Evolutionary conservation across 768 basidiomycete species (phyloP).

Genomic region (Kwoniella bestiolae): DNA sequence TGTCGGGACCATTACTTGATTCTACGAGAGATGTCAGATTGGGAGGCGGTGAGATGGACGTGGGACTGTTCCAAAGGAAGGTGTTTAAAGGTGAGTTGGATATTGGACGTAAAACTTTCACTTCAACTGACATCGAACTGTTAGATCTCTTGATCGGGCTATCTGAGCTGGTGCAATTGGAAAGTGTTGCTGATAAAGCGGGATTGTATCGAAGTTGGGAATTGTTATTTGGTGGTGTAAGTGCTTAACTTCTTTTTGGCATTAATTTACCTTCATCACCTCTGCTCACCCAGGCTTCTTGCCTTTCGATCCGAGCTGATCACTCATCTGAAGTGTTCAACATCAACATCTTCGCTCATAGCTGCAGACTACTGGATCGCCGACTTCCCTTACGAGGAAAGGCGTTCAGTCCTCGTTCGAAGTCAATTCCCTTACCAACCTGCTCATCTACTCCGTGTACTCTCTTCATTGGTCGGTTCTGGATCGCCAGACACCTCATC

Average conservation of each 20-base stretch:
- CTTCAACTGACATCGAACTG: neutral
- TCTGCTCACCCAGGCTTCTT: too few relatives aligned
- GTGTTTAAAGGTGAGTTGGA: constrained; percentile 74
- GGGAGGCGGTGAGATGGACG: constrained; percentile 65
- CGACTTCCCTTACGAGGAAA: constrained; percentile 70
- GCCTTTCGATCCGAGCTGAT: constrained; percentile 58
- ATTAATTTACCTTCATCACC: too few relatives aligned
- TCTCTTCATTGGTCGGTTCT: constrained; percentile 69
- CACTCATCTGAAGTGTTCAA: constrained; percentile 77
- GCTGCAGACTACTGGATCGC: constrained; percentile 81
- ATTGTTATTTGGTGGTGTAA: constrained; percentile 47
- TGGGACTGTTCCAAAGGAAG: constrained; percentile 72
- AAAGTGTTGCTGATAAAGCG: constrained; percentile 64
- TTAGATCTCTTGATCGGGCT: constrained; percentile 76
- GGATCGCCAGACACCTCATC: constrained; percentile 2
- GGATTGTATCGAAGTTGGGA: constrained; percentile 47
- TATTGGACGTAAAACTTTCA: constrained; percentile 11
- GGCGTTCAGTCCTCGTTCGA: constrained; percentile 81
- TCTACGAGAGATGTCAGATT: constrained; percentile 68
- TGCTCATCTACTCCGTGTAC: constrained; percentile 69
- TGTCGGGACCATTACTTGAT: constrained; percentile 65
- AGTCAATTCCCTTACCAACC: constrained; percentile 83
- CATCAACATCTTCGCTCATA: constrained; percentile 64
- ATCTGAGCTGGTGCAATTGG: constrained; percentile 73
- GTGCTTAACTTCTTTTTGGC: constrained; percentile 25